Evolutionary conservation across 2,329 filamentous ascomycete species (phyloP).

Genomic region (Davidsoniella virescens): DNA sequence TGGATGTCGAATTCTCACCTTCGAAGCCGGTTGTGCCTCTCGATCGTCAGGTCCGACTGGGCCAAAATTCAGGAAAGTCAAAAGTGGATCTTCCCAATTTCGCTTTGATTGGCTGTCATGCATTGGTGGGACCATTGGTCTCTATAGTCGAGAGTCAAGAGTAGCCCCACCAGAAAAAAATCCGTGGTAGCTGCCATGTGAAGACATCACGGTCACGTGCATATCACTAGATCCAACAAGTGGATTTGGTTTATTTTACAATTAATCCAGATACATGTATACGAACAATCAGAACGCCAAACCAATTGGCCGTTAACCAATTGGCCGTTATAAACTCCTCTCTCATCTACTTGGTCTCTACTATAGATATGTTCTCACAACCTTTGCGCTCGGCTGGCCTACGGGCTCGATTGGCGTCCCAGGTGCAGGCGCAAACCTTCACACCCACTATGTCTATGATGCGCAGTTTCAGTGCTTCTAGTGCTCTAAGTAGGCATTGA

Average conservation of each 20-base stretch:
- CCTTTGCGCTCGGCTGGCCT: constrained; percentile 4
- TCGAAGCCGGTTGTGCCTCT: not conserved
- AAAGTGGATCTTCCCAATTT: not conserved
- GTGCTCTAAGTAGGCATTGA: constrained; percentile 6
- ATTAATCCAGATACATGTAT: too few relatives aligned
- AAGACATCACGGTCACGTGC: constrained; percentile 4
- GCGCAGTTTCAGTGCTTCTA: constrained; percentile 4
- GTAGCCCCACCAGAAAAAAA: not conserved
- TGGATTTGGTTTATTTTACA: too few relatives aligned
- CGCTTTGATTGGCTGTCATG: constrained; percentile 8
- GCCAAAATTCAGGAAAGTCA: not conserved
- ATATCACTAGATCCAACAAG: not conserved
- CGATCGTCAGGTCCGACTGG: not conserved
- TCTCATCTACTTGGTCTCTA: too few relatives aligned
- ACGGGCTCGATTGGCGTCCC: not conserved
- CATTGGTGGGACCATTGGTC: not conserved
- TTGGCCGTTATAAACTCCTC: too few relatives aligned
- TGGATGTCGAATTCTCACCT: not conserved
- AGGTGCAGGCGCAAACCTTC: not conserved
- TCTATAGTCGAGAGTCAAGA: not conserved
- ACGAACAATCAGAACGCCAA: too few relatives aligned
- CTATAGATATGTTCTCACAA: not conserved
- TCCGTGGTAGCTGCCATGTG: not conserved
- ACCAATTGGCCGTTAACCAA: too few relatives aligned
- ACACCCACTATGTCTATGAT: not conserved